phyloP scores from a whole-genome alignment of 2,329 filamentous ascomycete genomes.

The Colletotrichum ledebouriae region DNA sequence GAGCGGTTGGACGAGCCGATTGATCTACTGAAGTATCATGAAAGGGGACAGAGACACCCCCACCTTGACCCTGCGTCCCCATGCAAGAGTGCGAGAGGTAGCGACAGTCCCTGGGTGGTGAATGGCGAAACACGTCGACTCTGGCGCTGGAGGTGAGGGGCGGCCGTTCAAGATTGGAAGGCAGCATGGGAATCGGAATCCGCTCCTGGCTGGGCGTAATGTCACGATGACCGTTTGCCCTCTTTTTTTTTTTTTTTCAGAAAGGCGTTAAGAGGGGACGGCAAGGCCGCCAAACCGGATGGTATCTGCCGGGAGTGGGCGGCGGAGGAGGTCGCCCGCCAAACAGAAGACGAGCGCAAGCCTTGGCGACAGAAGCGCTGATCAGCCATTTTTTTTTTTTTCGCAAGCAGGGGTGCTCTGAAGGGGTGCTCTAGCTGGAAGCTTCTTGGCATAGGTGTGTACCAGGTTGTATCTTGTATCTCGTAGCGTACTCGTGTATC shows the following conservation, averaged over 20 bases:
- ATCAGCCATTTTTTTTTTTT: conserved; percentile 47
- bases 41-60: conserved; percentile 18
- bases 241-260: not conserved
- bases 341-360: conserved; percentile 26
- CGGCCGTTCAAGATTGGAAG: conserved; percentile 5
- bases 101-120: not conserved
- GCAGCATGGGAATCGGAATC: conserved; percentile 29
- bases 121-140: conserved; percentile 9
- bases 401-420: conserved; percentile 3
- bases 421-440: not conserved
- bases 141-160: conserved; percentile 13
- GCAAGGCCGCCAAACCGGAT: conserved; percentile 40
- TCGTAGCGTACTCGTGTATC: no score
- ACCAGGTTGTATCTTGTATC: not conserved
- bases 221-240: conserved; percentile 10
- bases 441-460: not conserved
- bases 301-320: conserved; percentile 39
- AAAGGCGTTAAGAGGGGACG: not conserved
- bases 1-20: conserved; percentile 21
- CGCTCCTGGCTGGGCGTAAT: conserved; percentile 30
- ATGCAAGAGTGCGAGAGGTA: conserved; percentile 3
- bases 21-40: conserved; percentile 6
- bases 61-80: conserved; percentile 16
- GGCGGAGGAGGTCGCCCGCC: conserved; percentile 25
- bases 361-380: conserved; percentile 42